Base-by-base conservation (phyloP, 2,329 filamentous ascomycete species). In the Colletotrichum tofieldiae region DNA sequence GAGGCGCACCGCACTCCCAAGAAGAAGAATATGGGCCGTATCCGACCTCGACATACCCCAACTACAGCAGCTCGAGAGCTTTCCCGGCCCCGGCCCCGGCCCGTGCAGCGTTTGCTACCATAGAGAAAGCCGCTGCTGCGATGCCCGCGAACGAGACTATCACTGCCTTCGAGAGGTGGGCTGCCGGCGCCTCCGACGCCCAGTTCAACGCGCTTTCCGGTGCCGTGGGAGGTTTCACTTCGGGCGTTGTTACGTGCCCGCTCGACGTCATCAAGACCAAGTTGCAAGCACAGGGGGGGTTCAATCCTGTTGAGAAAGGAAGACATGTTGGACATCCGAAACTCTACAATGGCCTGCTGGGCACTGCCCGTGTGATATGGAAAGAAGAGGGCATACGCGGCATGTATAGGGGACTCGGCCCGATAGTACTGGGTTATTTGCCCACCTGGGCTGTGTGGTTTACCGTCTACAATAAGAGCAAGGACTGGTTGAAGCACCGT, bases 211-310 rank as follows among this genome's bases (percentile, higher is more conserved):
- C 94, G 74, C 87, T 98, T 68, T 93, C 94, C 54, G 96, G 96
- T 67, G 96, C 95, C 60, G 88, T 94, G 70, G 96, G 95, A 62
- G 96, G 96, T 61, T 94, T 98, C 78, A 95, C 94, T 29, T 98
- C 95, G 9, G 96, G 96, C 62, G 90, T 99, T 67, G 94, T 98
- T 75, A 98, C 96, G 65, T 99, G 96, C 81, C 96, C 96, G 52
- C 91, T 99, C 77, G 96, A 99, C 86, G 96, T 99, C 74, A 98
- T 99, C 83, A 99, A 99, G 86, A 99, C 96, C 55, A 98, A 98
- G 83, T 85, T 99, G 73, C 96, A 99, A 82, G 96, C 95, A 20
- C 96, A 98, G 81, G 96, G 96, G 75, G 94, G 94, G 26, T 97
- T 97, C 82, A 76, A 82, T 76, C 88, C 84, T 75, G 82, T 82